Percentiles rank a stretch among this genome's conserved stretches.
Evolutionary conservation across 495 filamentous ascomycete species (phyloP).

Genomic region (Tuber brumale): DNA sequence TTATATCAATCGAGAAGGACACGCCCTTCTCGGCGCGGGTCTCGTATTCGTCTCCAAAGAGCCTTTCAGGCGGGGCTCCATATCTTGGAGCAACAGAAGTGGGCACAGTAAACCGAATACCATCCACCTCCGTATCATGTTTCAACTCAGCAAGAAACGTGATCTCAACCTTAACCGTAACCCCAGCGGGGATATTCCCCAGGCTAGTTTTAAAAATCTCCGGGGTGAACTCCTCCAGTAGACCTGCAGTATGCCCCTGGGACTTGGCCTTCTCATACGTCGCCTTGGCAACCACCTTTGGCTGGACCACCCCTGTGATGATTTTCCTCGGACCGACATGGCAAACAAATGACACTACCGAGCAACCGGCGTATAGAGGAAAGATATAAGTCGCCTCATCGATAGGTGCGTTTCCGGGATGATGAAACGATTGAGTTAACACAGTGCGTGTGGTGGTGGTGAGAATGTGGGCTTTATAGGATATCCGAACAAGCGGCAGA

Average conservation of each 20-base stretch:
- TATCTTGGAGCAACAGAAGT: slow-evolving; percentile 58
- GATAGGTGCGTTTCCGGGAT: slow-evolving; percentile 47
- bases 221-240: slow-evolving; percentile 55
- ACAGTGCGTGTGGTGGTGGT: slow-evolving; percentile 52
- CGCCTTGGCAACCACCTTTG: slow-evolving; percentile 52
- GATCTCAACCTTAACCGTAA: slow-evolving; percentile 51
- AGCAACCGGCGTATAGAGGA: slow-evolving; percentile 59
- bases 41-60: neutral
- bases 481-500: slow-evolving; percentile 51
- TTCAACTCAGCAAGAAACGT: slow-evolving; percentile 60
- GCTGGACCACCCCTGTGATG: slow-evolving; percentile 55
- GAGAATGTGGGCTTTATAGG: slow-evolving; percentile 52
- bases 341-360: slow-evolving; percentile 57
- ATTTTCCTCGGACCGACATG: slow-evolving; percentile 45
- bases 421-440: slow-evolving; percentile 56
- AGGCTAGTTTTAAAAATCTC: slow-evolving; percentile 59
- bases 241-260: slow-evolving; percentile 53
- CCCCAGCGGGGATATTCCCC: slow-evolving; percentile 55
- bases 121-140: slow-evolving; percentile 55
- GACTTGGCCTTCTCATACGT: slow-evolving; percentile 52
- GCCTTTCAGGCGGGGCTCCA: slow-evolving; percentile 46
- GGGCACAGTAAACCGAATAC: slow-evolving; percentile 58
- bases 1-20: slow-evolving; percentile 55
- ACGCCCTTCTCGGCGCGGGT: slow-evolving; percentile 45
- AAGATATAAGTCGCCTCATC: slow-evolving; percentile 55